Evolutionary conservation across 768 basidiomycete species (phyloP), one percentile per base, ranked within the genome.

Genomic region (Psilocybe cubensis): DNA sequence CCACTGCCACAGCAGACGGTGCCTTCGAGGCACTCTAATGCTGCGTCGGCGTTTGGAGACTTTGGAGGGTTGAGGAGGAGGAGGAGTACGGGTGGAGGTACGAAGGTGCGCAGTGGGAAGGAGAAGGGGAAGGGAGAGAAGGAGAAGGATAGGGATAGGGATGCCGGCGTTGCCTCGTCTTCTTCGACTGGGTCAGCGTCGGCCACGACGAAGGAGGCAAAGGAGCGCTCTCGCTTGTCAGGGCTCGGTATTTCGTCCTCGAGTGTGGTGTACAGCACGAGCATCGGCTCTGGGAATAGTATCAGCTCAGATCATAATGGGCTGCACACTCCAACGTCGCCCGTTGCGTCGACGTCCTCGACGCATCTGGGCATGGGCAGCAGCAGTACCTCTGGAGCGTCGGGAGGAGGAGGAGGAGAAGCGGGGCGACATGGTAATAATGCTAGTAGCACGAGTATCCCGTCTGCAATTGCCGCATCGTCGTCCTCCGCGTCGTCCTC

Each of bases 81-180:
- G 57, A 58, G 54, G 50, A 64, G 63, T 44, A 60, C 63, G 31
- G 63, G 63, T 3, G 57, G 57, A 4, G 63, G 56, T 1, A 35
- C 25, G 23, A 25, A 10, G 42, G 14, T 43, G 27, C 33, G 20
- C 38, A 54, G 38, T 11, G 55, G 33, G 21, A 51, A 46, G 18
- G 51, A 31, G 33, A 54, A 38, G 29, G 52, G 43, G 6, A 41
- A 29, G 17, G n/a, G 14, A 33, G 31, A 20, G 11, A 29, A 35
- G 46, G 52, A 48, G 4, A 31, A 29, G 44, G 54, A 28, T 10
- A 47, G 41, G 41, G 58, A 59, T n/a, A 54, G 41, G 24, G 31
- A 44, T 38, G 47, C 43, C 27, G 52, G 48, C 29, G 28, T 48
- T 2, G 50, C 35, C 18, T 40, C 40, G 20, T 38, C 50, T 18